Evolutionary conservation across 139 green algal species (phyloP).

Genomic region (Chlorella sorokiniana): DNA sequence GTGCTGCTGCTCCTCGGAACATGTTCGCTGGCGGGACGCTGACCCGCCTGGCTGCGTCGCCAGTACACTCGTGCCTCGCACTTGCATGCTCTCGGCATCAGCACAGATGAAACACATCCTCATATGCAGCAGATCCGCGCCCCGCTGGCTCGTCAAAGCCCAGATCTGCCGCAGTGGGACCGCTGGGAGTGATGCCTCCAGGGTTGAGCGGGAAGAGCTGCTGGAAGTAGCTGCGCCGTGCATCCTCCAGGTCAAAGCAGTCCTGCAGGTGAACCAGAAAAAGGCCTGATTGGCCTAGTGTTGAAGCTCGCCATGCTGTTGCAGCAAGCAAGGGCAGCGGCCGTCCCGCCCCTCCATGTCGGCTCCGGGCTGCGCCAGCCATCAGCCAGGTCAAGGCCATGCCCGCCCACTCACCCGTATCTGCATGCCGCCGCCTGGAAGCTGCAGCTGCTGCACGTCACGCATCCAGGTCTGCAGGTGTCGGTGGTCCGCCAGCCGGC

Average conservation of each 20-base stretch:
- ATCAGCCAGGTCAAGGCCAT: neutral
- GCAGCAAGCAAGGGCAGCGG: too few species aligned
- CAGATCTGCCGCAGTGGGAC: conserved; percentile 53
- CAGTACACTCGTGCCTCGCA: too few species aligned
- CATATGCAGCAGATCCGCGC: neutral
- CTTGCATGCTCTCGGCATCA: too few species aligned
- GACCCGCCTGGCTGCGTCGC: too few species aligned
- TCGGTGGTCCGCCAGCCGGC: conserved; percentile 76
- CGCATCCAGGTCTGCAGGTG: conserved; percentile 80
- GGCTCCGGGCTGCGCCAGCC: too few species aligned
- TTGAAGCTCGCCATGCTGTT: too few species aligned
- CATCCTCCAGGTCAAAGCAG: conserved; percentile 80
- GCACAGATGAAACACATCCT: conserved; percentile 16
- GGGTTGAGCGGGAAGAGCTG: conserved; percentile 95
- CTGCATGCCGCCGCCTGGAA: conserved; percentile 38
- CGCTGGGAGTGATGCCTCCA: conserved; percentile 79
- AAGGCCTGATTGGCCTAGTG: too few species aligned
- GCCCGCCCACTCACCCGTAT: neutral
- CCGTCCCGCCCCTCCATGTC: too few species aligned
- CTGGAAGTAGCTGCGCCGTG: conserved; percentile 75
- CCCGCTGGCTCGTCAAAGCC: neutral
- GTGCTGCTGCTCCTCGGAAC: neutral
- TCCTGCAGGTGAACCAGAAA: neutral
- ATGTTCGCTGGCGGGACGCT: too few species aligned
- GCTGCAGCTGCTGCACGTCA: conserved; percentile 73